Conservation (phyloP, 768 basidiomycete genomes). For the Lyophyllum semitale region DNA sequence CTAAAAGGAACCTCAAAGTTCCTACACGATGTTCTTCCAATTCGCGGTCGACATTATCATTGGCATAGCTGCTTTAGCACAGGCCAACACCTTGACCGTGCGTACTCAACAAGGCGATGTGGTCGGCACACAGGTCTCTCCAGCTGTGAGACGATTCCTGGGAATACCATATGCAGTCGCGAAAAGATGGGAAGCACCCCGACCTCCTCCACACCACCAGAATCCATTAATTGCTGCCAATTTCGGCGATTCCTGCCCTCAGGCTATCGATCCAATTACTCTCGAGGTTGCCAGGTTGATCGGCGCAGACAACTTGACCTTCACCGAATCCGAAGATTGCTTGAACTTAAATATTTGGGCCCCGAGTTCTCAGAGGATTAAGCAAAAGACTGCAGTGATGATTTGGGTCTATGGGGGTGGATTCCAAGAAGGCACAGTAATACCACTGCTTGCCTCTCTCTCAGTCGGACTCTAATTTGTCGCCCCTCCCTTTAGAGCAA, state of each 20-base stretch:
- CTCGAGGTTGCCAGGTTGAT: conserved; percentile 24
- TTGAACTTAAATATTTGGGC: conserved; percentile 39
- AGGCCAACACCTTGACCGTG: conserved; percentile 20
- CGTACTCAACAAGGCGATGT: conserved; percentile 32
- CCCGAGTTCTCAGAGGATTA: conserved; percentile 28
- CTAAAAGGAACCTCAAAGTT: too few relatives aligned
- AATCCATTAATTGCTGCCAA: conserved; percentile 23
- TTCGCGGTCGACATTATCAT: too few relatives aligned
- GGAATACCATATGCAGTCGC: conserved; percentile 37
- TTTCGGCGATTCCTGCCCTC: conserved; percentile 33
- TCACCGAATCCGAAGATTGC: conserved; percentile 35
- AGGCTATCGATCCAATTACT: conserved; percentile 19
- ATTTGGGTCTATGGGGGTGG: conserved; percentile 40
- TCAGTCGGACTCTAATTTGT: neutral
- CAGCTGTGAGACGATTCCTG: conserved; percentile 34
- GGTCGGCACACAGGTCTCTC: conserved; percentile 23
- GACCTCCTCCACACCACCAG: conserved; percentile 19
- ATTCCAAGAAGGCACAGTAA: conserved; percentile 35
- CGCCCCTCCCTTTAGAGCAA: conserved; percentile 25
- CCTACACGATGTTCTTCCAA: too few relatives aligned
- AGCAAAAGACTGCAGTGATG: conserved; percentile 34
- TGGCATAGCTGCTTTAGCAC: too few relatives aligned
- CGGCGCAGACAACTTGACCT: conserved; percentile 17
- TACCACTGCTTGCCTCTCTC: neutral
- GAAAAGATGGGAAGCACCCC: conserved; percentile 33